Base-by-base conservation (phyloP, 2,329 filamentous ascomycete genomes). In the Fulvia fulva region DNA sequence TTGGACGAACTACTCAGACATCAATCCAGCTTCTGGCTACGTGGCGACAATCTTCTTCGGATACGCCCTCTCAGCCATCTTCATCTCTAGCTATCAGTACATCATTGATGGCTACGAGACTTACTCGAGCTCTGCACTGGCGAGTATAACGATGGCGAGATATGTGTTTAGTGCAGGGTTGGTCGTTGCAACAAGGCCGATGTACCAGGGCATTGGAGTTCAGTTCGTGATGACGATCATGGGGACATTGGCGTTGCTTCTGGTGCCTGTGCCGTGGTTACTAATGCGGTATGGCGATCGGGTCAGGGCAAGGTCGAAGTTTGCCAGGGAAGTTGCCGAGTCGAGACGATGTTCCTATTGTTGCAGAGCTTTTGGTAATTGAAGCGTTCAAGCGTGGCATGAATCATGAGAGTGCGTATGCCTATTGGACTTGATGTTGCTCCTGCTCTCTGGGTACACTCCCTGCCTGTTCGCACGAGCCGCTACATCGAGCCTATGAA, bases 91-190 rank as follows among this genome's bases (percentile, higher is more conserved):
- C 41, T 82, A 82, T 55, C 77, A 81, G 73, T 85, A 85, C 64
- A 78, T 85, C 45, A 84, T 84, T 53, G 81, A 84, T 62, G 75
- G 74, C 11, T 85, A 84, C 62, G 78, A 80, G 43, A 74, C 75
- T 11, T 81, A 81, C 60, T 76, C 81, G 0, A 81, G 80, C 1
- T 76, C 72, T 3, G 80, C 78, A 0, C 68, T 82, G 21, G 76
- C 76, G 0, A 72, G 68, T 11, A 68, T 75, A 9, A 74, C 75
- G 16, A 56, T 76, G 21, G 70, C 75, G 12, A 59, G 75, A 16
- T 77, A 77, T 51, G 57, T 75, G 1, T 43, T 57, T n/a, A 51
- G 43, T 32, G 47, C 47, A 28, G 37, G 41, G 6, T n/a, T 57
- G 41, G 21, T 53, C 28, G 26, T 53, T 16, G 55, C 50, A 6